Evolutionary conservation across 2,329 filamentous ascomycete genomes (phyloP).

Genomic region (Phialophora macrospora): DNA sequence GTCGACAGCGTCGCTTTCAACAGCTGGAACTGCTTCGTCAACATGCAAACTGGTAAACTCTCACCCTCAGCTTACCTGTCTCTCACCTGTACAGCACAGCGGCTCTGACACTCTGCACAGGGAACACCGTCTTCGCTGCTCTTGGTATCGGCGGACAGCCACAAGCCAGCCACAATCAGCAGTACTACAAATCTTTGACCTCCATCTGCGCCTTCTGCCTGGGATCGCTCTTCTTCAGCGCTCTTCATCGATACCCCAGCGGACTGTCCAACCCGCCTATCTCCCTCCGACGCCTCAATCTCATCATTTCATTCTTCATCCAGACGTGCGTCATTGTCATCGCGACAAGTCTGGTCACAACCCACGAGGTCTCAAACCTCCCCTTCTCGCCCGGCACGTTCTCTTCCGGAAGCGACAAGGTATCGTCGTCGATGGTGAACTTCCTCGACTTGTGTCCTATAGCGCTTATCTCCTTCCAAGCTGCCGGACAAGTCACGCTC

Average conservation of each 20-base stretch:
- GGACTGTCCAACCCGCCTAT: conserved; percentile 43
- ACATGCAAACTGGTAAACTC: conserved; percentile 54
- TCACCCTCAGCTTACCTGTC: neutral
- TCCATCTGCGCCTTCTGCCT: conserved; percentile 48
- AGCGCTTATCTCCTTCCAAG: conserved; percentile 49
- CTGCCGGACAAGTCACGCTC: conserved; percentile 50
- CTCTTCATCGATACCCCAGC: conserved; percentile 42
- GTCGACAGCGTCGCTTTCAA: conserved; percentile 54
- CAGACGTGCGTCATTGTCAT: conserved; percentile 46
- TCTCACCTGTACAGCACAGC: neutral
- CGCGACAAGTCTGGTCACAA: conserved; percentile 46
- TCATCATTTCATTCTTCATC: conserved; percentile 48
- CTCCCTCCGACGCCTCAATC: conserved; percentile 46
- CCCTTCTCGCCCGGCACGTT: conserved; percentile 37
- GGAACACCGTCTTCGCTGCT: conserved; percentile 52
- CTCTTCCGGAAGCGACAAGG: conserved; percentile 35
- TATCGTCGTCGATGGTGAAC: conserved; percentile 25
- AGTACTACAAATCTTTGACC: conserved; percentile 52
- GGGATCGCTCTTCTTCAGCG: conserved; percentile 49
- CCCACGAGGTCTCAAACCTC: conserved; percentile 42
- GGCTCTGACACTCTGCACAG: conserved; percentile 37
- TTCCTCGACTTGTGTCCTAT: conserved; percentile 46
- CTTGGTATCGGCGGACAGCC: conserved; percentile 51
- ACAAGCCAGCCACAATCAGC: conserved; percentile 45
- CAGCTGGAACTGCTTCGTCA: conserved; percentile 54